Percentiles rank a stretch among this genome's conserved stretches.
Evolutionary conservation across 2,329 filamentous ascomycete species (phyloP).

Genomic region (Spiromastix sp.): DNA sequence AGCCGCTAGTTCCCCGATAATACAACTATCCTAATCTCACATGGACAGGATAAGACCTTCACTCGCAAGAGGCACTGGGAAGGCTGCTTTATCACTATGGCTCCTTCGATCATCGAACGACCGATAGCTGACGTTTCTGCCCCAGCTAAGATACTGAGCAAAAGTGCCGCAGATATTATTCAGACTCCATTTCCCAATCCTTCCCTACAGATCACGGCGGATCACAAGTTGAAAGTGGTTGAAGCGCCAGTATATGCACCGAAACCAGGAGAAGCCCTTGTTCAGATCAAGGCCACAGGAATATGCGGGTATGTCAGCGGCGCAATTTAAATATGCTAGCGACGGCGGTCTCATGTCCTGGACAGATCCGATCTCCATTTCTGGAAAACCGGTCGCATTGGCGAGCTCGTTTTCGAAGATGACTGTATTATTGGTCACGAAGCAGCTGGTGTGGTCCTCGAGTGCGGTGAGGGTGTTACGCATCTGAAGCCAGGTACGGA

Average conservation of each 20-base stretch:
- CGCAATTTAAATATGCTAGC: neutral
- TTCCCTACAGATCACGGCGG: slow-evolving; percentile 49
- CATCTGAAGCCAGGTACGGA: neutral
- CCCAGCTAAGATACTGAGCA: too few species aligned
- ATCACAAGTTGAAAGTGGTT: slow-evolving; percentile 47
- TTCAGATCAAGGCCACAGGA: slow-evolving; percentile 54
- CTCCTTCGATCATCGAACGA: too few species aligned
- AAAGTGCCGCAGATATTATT: too few species aligned
- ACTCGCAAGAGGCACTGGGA: too few species aligned
- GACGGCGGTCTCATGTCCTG: too few species aligned
- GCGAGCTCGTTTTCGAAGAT: slow-evolving; percentile 49
- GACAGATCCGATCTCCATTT: slow-evolving; percentile 56
- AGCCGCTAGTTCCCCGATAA: too few species aligned
- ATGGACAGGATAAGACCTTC: too few species aligned
- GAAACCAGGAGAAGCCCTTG: slow-evolving; percentile 43
- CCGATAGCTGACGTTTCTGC: too few species aligned
- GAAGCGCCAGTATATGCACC: slow-evolving; percentile 49
- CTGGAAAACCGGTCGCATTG: slow-evolving; percentile 56
- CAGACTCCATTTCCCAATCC: slow-evolving; percentile 34
- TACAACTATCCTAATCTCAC: too few species aligned
- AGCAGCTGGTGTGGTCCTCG: slow-evolving; percentile 49
- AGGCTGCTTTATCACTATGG: too few species aligned
- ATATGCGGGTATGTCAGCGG: slow-evolving; percentile 45
- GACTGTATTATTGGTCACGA: slow-evolving; percentile 59
- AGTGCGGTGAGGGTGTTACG: slow-evolving; percentile 35